Evolutionary conservation across 768 basidiomycete species (phyloP), one percentile per base, ranked within the genome.

Genomic region (Wakefieldia striispora): DNA sequence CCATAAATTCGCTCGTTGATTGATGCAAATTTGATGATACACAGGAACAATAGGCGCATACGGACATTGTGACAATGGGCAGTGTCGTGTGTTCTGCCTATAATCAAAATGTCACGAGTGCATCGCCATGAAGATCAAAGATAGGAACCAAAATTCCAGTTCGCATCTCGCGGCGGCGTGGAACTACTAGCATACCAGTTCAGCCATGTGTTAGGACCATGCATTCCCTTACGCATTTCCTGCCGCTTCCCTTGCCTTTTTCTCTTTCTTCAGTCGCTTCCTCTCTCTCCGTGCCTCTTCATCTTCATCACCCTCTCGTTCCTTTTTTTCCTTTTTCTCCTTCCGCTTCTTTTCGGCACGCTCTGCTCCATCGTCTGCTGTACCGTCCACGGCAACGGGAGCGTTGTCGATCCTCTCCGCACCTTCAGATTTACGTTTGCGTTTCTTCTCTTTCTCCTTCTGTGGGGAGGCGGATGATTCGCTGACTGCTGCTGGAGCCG

Each of bases 381-480:
- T 64, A n/a, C 26, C 54, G 17, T 69, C 70, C 27, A 49, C 60
- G 1, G 63, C 68, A 64, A 76, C 71, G 12, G 78, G 69, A 20
- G 74, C 68, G 47, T 78, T 73, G n/a, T 59, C 72, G 16, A 64
- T 74, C 19, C 50, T 58, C 34, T 73, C 80, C 0, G 70, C 67
- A 8, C 63, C 75, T 54, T 83, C 86, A 1, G 84, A 85, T 63
- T 88, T 88, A 41, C 88, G 81, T 68, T 91, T 92, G 45, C 90
- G 82, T 65, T 95, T 95, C 72, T 90, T 89, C 64, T 91, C 88
- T 64, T 84, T 85, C 23, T 81, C 76, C 47, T 73, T 70, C 59
- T 72, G 75, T 8, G 47, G 45, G 17, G 71, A 60, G 14, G 70
- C 63, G 24, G 69, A 71, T 40, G 63, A 49, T 47, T 72, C 55